Base-by-base conservation (phyloP, 768 basidiomycete genomes). In the Auriscalpium microsporum region DNA sequence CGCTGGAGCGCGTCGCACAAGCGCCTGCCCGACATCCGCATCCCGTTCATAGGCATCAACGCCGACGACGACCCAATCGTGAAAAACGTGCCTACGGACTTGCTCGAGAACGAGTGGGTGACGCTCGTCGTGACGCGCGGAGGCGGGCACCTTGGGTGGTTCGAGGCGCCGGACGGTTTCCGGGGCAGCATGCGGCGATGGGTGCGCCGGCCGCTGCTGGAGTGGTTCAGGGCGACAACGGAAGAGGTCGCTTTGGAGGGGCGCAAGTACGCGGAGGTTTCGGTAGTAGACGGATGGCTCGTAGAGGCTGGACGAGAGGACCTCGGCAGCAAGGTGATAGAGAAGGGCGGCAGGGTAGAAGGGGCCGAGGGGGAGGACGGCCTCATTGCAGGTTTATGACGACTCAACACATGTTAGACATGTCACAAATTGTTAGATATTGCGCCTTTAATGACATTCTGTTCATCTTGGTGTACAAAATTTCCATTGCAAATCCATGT, bases 81-180 rank as follows among this genome's bases (percentile, higher is more conserved):
- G 19, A 75, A 73, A 47, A 72, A 79, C 53, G 74, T 85, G 40
- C 87, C 86, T 34, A 75, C 78, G 66, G 75, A 83, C 55, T 74
- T 73, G 8, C 75, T 73, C 55, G 75, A 73, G 23, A 81, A 80
- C 59, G 45, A 63, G 51, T 77, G 77, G 64, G 77, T 84, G 13
- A 72, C 79, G 3, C 80, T 85, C 71, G 82, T 73, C 19, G 64
- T 84, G 48, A 90, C 90, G 0, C 68, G 72, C 34, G 69, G 73
- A 19, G 90, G 88, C 1, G 88, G 89, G 0, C 89, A 91, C 71
- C 74, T 92, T 13, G 91, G 91, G 38, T 94, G 89, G 89, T 90
- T 90, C 62, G 79, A 87, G 68, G 68, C 59, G n/a, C 47, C 55
- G n/a, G 47, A 45, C 10, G 57, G 56, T 17, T 58, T 50, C 9